Conservation (phyloP, 768 basidiomycete genomes). For the Lanmaoa pseudosensibilis region DNA sequence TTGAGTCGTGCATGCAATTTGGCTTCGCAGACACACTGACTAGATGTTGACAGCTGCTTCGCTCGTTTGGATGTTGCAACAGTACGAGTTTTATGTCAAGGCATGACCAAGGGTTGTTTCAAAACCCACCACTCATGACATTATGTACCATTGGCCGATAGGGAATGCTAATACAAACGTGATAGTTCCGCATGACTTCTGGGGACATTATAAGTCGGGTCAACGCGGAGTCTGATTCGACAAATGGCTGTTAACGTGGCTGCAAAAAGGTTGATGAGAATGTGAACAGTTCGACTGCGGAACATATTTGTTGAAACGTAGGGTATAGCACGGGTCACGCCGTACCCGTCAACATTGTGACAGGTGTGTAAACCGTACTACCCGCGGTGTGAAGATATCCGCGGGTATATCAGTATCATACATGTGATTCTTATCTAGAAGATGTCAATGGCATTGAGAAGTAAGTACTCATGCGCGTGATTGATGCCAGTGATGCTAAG, state of each 20-base stretch:
- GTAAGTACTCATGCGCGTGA: no score
- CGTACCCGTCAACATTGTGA: no score
- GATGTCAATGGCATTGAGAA: no score
- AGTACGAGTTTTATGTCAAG: slow-evolving; percentile 79
- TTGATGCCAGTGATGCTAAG: no score
- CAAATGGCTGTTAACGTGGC: not conserved
- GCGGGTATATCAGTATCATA: no score
- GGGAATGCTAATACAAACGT: not conserved
- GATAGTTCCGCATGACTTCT: not conserved
- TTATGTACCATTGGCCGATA: not conserved
- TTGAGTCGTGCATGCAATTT: slow-evolving; percentile 44
- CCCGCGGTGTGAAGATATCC: no score
- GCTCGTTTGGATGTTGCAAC: slow-evolving; percentile 82
- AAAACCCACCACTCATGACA: not conserved
- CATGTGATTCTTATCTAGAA: no score
- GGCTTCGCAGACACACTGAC: slow-evolving; percentile 5
- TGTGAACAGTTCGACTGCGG: slow-evolving; percentile 2
- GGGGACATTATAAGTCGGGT: slow-evolving; percentile 7
- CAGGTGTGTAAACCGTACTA: no score
- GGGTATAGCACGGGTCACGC: no score
- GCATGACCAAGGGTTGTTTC: slow-evolving; percentile 18
- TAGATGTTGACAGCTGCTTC: slow-evolving; percentile 49
- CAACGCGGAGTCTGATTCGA: slow-evolving; percentile 2
- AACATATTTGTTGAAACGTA: slow-evolving; percentile 13
- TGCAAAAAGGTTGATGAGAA: not conserved